Conservation (phyloP, 2,329 filamentous ascomycete species). For the Fusarium xyrophilum region DNA sequence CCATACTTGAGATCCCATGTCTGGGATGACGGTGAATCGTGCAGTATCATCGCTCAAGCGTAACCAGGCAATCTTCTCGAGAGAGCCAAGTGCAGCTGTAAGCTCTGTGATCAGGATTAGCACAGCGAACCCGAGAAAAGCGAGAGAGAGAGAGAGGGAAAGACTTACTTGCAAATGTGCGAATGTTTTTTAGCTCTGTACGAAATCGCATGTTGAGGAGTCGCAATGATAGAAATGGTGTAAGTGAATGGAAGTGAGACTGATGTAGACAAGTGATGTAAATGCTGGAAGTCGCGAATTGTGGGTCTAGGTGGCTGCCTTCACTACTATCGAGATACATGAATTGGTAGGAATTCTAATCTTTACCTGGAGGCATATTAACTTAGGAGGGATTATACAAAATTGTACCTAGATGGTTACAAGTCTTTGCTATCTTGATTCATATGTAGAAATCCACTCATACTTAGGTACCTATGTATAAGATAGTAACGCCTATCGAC, state of each 20-base stretch:
- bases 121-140: background rate
- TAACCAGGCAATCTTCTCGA: conserved; percentile 88
- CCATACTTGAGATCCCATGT: conserved; percentile 96
- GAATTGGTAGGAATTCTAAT: background rate
- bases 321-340: background rate
- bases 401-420: background rate
- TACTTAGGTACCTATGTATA: no score
- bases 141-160: background rate
- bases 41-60: conserved; percentile 86
- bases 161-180: conserved; percentile 66
- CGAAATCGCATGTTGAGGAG: conserved; percentile 66
- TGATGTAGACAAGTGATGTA: conserved; percentile 10
- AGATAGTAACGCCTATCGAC: no score
- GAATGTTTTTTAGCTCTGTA: conserved; percentile 70
- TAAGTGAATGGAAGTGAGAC: background rate
- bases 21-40: conserved; percentile 94
- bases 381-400: background rate
- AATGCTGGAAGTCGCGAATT: conserved; percentile 15
- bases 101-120: conserved; percentile 56
- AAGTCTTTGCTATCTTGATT: background rate
- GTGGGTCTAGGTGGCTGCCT: conserved; percentile 13
- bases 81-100: conserved; percentile 66
- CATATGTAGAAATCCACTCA: background rate
- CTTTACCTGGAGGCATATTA: background rate
- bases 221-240: background rate